A percentile compares a stretch with the other conserved stretches of the same genome.
Evolutionary conservation across 345 rosid species (phyloP).

Genomic region (Camelina sativa): DNA sequence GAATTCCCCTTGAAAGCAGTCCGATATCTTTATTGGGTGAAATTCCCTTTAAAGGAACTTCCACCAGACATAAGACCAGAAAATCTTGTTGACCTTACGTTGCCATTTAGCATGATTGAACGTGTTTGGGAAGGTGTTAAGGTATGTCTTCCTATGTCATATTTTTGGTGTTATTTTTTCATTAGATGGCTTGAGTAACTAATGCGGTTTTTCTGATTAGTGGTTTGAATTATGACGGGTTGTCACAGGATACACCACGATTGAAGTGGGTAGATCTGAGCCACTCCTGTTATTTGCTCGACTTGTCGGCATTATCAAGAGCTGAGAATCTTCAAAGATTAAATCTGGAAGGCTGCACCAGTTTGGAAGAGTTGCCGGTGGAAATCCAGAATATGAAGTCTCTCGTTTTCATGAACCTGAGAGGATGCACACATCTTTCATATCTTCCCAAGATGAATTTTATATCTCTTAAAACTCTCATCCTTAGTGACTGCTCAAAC

Average conservation of each 20-base stretch:
- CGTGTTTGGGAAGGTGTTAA: slow-evolving; percentile 19
- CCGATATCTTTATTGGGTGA: slow-evolving; percentile 3
- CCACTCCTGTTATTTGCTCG: neutral
- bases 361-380: neutral
- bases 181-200: neutral
- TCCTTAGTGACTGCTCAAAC: neutral
- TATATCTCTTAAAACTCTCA: neutral
- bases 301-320: neutral
- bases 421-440: neutral
- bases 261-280: neutral
- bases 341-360: neutral
- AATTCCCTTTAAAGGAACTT: slow-evolving; percentile 12
- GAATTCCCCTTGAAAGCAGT: neutral
- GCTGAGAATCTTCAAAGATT: neutral
- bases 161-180: neutral
- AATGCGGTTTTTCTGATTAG: neutral
- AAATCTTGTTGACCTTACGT: slow-evolving; percentile 26
- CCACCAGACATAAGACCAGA: neutral
- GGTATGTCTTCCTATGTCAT: neutral
- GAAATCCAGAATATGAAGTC: neutral
- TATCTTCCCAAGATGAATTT: neutral
- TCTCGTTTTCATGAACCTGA: neutral
- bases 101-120: slow-evolving; percentile 13
- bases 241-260: slow-evolving; percentile 13
- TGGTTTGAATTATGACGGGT: neutral